Conservation (phyloP, 2,329 filamentous ascomycete genomes). For the Colletotrichum incanum region DNA sequence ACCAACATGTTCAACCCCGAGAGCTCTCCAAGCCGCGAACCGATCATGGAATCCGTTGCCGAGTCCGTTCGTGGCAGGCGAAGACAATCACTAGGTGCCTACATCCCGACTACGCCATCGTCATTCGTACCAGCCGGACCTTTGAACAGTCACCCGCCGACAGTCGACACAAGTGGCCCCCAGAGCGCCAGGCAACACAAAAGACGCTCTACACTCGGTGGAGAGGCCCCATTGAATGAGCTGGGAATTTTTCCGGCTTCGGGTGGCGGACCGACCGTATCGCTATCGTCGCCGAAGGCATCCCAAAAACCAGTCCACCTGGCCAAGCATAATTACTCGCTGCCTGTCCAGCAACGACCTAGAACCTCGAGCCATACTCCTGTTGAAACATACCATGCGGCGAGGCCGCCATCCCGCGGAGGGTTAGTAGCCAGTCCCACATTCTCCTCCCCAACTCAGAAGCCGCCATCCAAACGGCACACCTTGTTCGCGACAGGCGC, state of each 20-base stretch:
- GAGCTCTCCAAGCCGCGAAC: conserved; percentile 26
- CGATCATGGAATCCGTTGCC: conserved; percentile 30
- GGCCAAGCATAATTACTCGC: conserved; percentile 44
- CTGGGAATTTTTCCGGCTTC: conserved; percentile 33
- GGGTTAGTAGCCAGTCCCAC: conserved; percentile 42
- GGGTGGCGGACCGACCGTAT: conserved; percentile 12
- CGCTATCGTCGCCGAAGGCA: conserved; percentile 33
- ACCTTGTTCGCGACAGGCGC: conserved; percentile 22
- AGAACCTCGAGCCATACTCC: conserved; percentile 28
- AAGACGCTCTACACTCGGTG: conserved; percentile 22
- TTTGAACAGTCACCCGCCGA: neutral
- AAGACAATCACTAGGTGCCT: conserved; percentile 41
- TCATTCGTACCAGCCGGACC: neutral
- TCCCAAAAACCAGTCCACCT: conserved; percentile 47
- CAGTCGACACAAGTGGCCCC: neutral
- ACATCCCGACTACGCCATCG: conserved; percentile 37
- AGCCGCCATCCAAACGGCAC: conserved; percentile 34
- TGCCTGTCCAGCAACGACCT: conserved; percentile 38
- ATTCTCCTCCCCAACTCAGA: conserved; percentile 41
- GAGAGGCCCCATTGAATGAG: conserved; percentile 15
- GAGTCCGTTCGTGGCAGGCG: conserved; percentile 24
- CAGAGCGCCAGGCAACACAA: conserved; percentile 6
- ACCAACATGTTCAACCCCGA: conserved; percentile 32
- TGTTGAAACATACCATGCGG: conserved; percentile 28
- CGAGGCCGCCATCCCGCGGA: conserved; percentile 42